Evolutionary conservation across 163 green algal genomes (phyloP).

Genomic region (Scenedesmus sp.): DNA sequence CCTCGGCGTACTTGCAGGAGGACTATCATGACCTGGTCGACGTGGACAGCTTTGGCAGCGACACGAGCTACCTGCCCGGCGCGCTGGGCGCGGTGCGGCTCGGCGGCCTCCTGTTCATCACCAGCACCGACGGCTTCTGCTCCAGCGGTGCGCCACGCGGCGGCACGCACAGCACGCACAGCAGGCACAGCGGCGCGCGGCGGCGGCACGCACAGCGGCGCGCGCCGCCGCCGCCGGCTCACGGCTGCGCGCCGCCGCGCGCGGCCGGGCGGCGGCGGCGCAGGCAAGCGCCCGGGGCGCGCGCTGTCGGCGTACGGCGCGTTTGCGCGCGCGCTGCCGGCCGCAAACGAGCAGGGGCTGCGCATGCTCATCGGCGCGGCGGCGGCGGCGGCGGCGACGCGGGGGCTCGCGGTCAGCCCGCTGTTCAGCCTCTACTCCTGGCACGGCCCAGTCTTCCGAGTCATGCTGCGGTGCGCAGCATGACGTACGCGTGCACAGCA

Average conservation of each 20-base stretch:
- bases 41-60: constrained; percentile 73
- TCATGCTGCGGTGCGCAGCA: background rate
- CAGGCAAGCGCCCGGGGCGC: constrained; percentile 51
- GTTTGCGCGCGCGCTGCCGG: constrained; percentile 61
- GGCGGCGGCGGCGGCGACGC: constrained; percentile 58
- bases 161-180: no score
- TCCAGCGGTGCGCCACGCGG: constrained; percentile 43
- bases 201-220: background rate
- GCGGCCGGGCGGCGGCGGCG: no score
- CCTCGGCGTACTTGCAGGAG: constrained; percentile 17
- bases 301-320: constrained; percentile 71
- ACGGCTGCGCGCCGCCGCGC: no score
- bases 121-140: constrained; percentile 73
- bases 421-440: constrained; percentile 78
- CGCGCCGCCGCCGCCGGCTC: background rate
- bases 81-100: constrained; percentile 63
- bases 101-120: constrained; percentile 79
- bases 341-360: constrained; percentile 78
- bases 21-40: constrained; percentile 70
- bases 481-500: background rate
- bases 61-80: constrained; percentile 51
- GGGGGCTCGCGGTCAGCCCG: constrained; percentile 53
- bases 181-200: no score
- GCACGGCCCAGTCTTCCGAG: constrained; percentile 48
- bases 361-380: constrained; percentile 75